Conservation (phyloP, 2,329 filamentous ascomycete genomes). For the Botrytis tulipae region DNA sequence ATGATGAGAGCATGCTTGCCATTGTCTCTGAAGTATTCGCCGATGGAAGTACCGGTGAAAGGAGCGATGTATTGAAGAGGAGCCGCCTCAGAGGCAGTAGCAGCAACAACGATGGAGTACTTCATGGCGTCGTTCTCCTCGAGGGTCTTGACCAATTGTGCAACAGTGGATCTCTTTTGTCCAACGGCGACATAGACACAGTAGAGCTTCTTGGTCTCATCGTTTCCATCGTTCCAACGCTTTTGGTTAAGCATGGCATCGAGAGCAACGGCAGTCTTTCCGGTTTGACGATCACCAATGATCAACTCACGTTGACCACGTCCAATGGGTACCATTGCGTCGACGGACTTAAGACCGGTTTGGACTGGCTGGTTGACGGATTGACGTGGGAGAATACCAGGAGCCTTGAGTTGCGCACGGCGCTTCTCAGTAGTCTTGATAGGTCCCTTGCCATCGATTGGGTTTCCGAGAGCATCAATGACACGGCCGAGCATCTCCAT, state of each 20-base stretch:
- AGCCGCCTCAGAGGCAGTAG: constrained; percentile 95
- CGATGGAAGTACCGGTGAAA: constrained; percentile 67
- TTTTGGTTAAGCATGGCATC: constrained; percentile 99
- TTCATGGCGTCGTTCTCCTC: constrained; percentile 99
- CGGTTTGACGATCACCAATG: constrained; percentile 99
- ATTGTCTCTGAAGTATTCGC: constrained; percentile 76
- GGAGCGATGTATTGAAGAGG: constrained; percentile 92
- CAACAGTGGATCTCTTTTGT: constrained; percentile 99
- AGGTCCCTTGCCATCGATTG: constrained; percentile 98
- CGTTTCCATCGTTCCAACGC: constrained; percentile 84
- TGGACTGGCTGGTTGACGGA: constrained; percentile 99
- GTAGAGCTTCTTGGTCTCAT: constrained; percentile 99
- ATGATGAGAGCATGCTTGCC: constrained; percentile 88
- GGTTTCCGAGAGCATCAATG: constrained; percentile 96
- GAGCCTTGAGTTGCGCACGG: constrained; percentile 98
- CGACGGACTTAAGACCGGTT: constrained; percentile 98
- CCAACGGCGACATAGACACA: constrained; percentile 98
- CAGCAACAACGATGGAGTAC: constrained; percentile 85
- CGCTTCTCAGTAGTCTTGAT: constrained; percentile 87
- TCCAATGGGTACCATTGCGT: constrained; percentile 99
- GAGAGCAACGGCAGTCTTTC: constrained; percentile 98
- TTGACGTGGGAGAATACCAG: constrained; percentile 92
- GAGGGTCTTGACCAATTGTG: constrained; percentile 98
- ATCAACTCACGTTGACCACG: constrained; percentile 99
- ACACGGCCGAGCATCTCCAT: constrained; percentile 93